Evolutionary conservation across 768 basidiomycete species (phyloP).

Genomic region (Boletus rubropictus): DNA sequence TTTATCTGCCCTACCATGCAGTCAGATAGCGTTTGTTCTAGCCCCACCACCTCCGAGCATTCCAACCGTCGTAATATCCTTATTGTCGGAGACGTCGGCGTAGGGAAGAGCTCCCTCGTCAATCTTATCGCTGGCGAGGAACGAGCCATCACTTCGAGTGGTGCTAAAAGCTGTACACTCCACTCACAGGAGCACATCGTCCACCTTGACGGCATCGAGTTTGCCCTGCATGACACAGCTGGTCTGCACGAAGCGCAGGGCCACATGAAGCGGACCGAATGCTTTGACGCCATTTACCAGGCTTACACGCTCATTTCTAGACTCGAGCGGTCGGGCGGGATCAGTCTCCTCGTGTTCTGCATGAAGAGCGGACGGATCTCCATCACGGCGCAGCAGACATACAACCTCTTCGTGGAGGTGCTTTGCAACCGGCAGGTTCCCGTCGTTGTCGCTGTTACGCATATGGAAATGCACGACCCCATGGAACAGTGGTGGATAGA

Average conservation of each 20-base stretch:
- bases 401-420: conserved; percentile 34
- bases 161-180: conserved; percentile 35
- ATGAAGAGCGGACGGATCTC: conserved; percentile 27
- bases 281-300: conserved; percentile 24
- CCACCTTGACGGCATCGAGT: conserved; percentile 14
- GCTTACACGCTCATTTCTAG: conserved; percentile 32
- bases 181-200: conserved; percentile 19
- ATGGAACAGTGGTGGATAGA: conserved; percentile 39
- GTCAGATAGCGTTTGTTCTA: conserved; percentile 12
- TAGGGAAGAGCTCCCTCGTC: conserved; percentile 38
- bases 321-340: conserved; percentile 23
- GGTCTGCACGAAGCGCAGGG: conserved; percentile 26
- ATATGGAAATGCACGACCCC: conserved; percentile 28
- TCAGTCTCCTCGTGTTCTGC: conserved; percentile 28
- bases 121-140: conserved; percentile 33
- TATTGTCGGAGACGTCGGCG: conserved; percentile 26
- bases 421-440: conserved; percentile 33
- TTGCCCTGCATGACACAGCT: conserved; percentile 24
- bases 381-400: conserved; percentile 24
- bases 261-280: conserved; percentile 21
- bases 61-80: conserved; percentile 21
- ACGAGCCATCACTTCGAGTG: conserved; percentile 26
- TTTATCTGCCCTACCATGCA: conserved; percentile 6
- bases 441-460: conserved; percentile 31
- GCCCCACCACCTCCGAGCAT: conserved; percentile 6